Base-by-base conservation (phyloP, 805 yeast species). In the Saccharomycopsis sp. region DNA sequence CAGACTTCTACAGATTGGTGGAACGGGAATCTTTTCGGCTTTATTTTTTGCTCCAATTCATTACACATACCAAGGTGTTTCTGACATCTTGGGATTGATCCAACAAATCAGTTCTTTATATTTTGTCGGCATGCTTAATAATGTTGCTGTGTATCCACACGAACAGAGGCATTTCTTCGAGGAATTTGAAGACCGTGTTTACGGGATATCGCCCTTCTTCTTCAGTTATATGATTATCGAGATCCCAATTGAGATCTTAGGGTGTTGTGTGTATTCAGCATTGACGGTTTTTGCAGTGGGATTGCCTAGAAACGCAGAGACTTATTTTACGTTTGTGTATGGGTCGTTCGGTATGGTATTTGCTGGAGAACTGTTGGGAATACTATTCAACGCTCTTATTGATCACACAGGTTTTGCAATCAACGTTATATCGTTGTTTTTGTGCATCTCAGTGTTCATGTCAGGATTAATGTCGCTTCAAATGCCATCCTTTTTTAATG, bases 351-450 rank as follows among this genome's bases (percentile, higher is more conserved):
- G 79, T 24, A 77, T 83, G 23, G 79, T 85, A 17, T 82, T 84
- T 62, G 84, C 91, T 61, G 97, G 97, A 41, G 97, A 90, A 68
- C 85, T 93, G 3, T 73, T 90, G 35, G 97, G 97, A 0, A 87
- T 90, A 3, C 77, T 87, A 54, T 86, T 90, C 59, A 89, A 88
- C 66, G 84, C 92, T 2, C 64, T 86, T 0, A 85, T 90, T 65
- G 72, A 75, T 53, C 90, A 89, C 65, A 79, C 89, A 35, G 96
- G 96, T 0, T 81, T 89, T 66, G 96, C 94, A 0, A 84, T 88
- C 17, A 88, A 87, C 67, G 71, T 87, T 2, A 82, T 90, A 41
- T 80, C 92, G 0, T 78, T 83, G 7, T 68, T 87, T 29, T 72
- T 87, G 56, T 81, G 89, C 1, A 72, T 89, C 54, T 94, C 93